Evolutionary conservation across 441 rosid genomes (phyloP), one percentile per base, ranked within the genome.

Genomic region (Geranium incanum): DNA sequence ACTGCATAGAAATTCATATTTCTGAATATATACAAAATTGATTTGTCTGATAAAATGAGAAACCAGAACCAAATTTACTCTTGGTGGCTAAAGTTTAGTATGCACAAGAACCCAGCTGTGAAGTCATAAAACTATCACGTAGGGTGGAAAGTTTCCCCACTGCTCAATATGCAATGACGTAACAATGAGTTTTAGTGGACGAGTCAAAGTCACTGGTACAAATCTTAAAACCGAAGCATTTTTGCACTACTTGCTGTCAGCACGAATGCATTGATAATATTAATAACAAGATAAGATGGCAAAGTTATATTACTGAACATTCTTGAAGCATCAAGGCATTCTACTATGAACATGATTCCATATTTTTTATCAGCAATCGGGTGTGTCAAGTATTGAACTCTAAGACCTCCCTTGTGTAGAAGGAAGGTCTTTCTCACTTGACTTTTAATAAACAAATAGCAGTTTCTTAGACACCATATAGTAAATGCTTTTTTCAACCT

Each of bases 1-100:
- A 52, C 15, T 12, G 60, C 60, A 52, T 52, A 52, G 60, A 16
- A 74, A 48, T 55, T 69, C 48, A 70, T 13, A 52, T 52, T 3
- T 52, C 19, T 52, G 18, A n/a, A 52, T 13, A n/a, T 4, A n/a
- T 15, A 52, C 43, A 7, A 1, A 39, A 39, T 4, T 39, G 3
- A 39, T 4, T 39, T 28, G 33, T 28, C 33, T 28, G 33, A 1
- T 28, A 28, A 28, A 28, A 28, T 1, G 33, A 28, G 33, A 28
- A 28, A 28, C 33, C 33, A 28, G 4, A 52, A 52, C 60, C n/a
- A 4, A 52, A 52, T 52, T 52, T 15, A 52, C 19, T 12, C 6
- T 15, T 16, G 15, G 60, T 52, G 15, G 15, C 60, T 18, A 52
- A 52, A 5, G n/a, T 52, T 52, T n/a, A 13, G 19, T 13, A 12